phyloP scores from a whole-genome alignment of 2,329 filamentous ascomycete genomes.

The Pseudogymnoascus sp. region DNA sequence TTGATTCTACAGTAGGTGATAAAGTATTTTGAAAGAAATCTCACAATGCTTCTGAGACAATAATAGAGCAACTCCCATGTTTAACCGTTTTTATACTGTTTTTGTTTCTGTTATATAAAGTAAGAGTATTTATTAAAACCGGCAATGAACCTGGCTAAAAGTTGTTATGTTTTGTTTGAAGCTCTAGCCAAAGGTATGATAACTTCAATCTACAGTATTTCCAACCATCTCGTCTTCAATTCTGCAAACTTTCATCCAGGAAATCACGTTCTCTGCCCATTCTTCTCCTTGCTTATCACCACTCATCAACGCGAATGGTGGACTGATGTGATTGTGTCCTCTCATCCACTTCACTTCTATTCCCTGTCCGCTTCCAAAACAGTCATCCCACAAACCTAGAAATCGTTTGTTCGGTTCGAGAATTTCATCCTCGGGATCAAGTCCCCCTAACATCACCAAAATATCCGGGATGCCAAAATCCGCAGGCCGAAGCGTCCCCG shows the following conservation, averaged over 20 bases:
- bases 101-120: background rate
- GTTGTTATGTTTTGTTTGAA: background rate
- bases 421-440: slow-evolving; percentile 26
- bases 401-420: slow-evolving; percentile 20
- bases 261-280: slow-evolving; percentile 22
- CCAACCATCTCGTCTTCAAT: background rate
- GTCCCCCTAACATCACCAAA: slow-evolving; percentile 20
- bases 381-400: slow-evolving; percentile 18
- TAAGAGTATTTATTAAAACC: background rate
- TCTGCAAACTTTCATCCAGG: slow-evolving; percentile 20
- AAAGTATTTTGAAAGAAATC: no score
- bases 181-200: background rate
- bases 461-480: slow-evolving; percentile 16
- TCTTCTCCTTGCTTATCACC: slow-evolving; percentile 22
- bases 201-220: background rate
- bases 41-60: no score
- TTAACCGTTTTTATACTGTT: background rate
- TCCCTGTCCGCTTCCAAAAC: slow-evolving; percentile 18
- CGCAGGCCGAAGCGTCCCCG: slow-evolving; percentile 8
- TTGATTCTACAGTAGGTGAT: no score
- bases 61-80: no score
- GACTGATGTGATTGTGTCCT: slow-evolving; percentile 27
- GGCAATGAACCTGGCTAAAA: background rate
- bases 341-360: slow-evolving; percentile 15
- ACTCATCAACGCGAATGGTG: slow-evolving; percentile 19